phyloP scores from a whole-genome alignment of 2,329 filamentous ascomycete species.

The Ophiocordyceps unilateralis region DNA sequence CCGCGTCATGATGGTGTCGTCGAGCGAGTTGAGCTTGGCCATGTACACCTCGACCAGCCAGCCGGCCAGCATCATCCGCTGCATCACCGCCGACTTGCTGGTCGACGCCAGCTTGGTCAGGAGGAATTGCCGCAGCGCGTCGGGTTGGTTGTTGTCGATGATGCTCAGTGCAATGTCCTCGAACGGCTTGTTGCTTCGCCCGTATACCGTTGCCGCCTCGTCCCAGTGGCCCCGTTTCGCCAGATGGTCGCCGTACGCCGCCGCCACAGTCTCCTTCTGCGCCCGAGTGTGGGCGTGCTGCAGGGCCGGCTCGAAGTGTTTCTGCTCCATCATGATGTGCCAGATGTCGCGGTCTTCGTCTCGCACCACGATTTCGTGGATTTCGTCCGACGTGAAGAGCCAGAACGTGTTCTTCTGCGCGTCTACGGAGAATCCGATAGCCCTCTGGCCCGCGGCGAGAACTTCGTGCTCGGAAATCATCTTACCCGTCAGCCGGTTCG shows the following conservation, averaged over 20 bases:
- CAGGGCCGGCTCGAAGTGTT: conserved; percentile 77
- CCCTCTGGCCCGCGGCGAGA: conserved; percentile 59
- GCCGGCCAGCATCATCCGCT: conserved; percentile 83
- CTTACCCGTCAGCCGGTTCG: conserved; percentile 73
- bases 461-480: conserved; percentile 80
- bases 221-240: conserved; percentile 64
- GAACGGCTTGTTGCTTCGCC: conserved; percentile 90
- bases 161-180: conserved; percentile 87
- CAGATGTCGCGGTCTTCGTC: conserved; percentile 89
- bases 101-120: conserved; percentile 65
- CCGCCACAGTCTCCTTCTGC: conserved; percentile 83
- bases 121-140: conserved; percentile 81
- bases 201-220: conserved; percentile 81
- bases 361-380: conserved; percentile 81
- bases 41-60: conserved; percentile 96
- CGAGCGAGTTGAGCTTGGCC: conserved; percentile 86
- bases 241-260: conserved; percentile 78
- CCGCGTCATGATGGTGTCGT: conserved; percentile 83
- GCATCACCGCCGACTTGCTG: conserved; percentile 77
- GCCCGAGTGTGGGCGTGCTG: conserved; percentile 63
- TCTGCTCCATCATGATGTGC: conserved; percentile 76
- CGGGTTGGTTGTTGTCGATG: conserved; percentile 77
- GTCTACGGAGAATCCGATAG: conserved; percentile 75
- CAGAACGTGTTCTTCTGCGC: conserved; percentile 93
- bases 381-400: conserved; percentile 81